Evolutionary conservation across 331 rosid genomes (phyloP).

Genomic region (Quercus lobata): DNA sequence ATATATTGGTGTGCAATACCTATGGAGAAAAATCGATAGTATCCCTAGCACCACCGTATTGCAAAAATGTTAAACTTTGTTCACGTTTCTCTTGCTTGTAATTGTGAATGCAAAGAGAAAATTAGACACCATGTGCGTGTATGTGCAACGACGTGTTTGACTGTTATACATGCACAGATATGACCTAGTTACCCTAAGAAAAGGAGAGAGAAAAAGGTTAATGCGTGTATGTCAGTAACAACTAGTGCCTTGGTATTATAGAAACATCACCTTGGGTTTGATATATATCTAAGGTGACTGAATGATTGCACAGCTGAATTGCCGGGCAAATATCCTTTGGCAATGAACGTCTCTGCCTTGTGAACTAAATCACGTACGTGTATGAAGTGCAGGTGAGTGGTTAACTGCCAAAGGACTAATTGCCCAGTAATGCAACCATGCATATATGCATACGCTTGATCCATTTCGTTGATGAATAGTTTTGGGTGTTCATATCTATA

Average conservation of each 20-base stretch:
- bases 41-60: too few species aligned
- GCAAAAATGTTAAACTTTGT: too few species aligned
- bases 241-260: too few species aligned
- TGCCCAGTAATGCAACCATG: constrained; percentile 65
- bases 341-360: constrained; percentile 31
- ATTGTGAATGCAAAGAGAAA: too few species aligned
- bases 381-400: not conserved
- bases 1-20: too few species aligned
- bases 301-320: constrained; percentile 32
- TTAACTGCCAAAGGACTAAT: constrained; percentile 59
- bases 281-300: not conserved
- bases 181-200: too few species aligned
- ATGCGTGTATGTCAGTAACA: too few species aligned
- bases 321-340: constrained; percentile 93
- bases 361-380: not conserved
- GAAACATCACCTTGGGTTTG: not conserved
- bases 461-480: constrained; percentile 14
- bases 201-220: rapidly evolving
- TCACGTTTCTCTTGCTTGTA: too few species aligned
- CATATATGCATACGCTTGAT: constrained; percentile 1
- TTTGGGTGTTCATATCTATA: not conserved
- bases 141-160: too few species aligned
- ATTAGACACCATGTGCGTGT: too few species aligned
- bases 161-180: too few species aligned
- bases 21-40: too few species aligned